A percentile compares a stretch with the other conserved stretches of the same genome.
Conservation (phyloP, 768 basidiomycete species). For the Boletellus ananiceps region DNA sequence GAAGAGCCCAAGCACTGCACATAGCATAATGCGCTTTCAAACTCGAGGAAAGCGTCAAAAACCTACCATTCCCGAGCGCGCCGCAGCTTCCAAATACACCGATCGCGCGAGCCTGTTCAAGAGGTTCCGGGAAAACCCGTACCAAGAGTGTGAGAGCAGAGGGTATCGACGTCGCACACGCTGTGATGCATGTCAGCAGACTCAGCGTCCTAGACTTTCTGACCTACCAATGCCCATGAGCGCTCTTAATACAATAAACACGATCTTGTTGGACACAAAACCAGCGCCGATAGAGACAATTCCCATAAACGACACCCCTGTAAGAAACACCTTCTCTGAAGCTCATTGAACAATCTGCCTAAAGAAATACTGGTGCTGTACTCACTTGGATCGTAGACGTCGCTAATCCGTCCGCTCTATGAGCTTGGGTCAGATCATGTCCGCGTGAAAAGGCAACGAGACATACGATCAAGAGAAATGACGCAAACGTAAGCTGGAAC, state of each 20-base stretch:
- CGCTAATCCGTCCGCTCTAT: constrained; percentile 26
- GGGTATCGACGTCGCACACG: constrained; percentile 47
- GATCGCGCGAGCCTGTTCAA: constrained; percentile 45
- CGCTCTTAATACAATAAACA: constrained; percentile 47
- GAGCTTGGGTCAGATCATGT: constrained; percentile 9
- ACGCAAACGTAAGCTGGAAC: constrained; percentile 45
- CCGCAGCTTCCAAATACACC: constrained; percentile 44
- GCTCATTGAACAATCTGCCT: constrained; percentile 29
- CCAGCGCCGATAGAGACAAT: constrained; percentile 43
- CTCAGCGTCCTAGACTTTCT: not conserved
- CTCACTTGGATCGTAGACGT: constrained; percentile 32
- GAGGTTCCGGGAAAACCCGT: constrained; percentile 44
- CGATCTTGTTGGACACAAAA: constrained; percentile 43
- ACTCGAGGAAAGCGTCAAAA: not conserved
- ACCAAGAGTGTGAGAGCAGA: constrained; percentile 49
- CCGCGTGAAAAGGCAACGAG: not conserved
- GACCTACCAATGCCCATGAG: constrained; percentile 44
- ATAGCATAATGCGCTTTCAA: not conserved
- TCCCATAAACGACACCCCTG: constrained; percentile 39
- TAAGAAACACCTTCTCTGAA: constrained; percentile 40
- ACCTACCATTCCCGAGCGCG: constrained; percentile 41
- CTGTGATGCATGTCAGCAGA: constrained; percentile 22
- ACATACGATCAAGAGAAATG: constrained; percentile 31
- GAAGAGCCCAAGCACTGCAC: constrained; percentile 37
- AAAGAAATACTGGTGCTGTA: constrained; percentile 10